These are phyloP conservation scores for Aspergillus bombycis DNA, from an alignment of 2,329 filamentous ascomycete species.

Conservation along the genomic window DNA sequence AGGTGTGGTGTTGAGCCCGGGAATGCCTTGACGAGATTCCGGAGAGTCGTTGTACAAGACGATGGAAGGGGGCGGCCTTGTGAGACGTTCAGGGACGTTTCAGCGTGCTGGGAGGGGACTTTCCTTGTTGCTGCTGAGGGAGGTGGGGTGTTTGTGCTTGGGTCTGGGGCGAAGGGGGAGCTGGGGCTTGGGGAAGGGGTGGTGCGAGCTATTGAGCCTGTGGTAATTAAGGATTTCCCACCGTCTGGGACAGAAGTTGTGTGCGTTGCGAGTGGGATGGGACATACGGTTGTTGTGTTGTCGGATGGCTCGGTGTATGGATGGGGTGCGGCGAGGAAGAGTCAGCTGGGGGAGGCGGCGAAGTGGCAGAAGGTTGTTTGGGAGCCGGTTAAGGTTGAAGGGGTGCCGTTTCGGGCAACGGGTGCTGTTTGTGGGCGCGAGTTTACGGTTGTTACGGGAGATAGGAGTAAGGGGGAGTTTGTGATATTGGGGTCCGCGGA, in stretches of 20 bases:
- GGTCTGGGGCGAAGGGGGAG: slow-evolving; percentile 71
- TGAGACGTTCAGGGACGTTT: slow-evolving; percentile 52
- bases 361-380: slow-evolving; percentile 54
- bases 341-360: slow-evolving; percentile 70
- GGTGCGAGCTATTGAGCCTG: slow-evolving; percentile 40
- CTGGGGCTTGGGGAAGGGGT: slow-evolving; percentile 61
- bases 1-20: slow-evolving; percentile 41
- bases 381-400: slow-evolving; percentile 64
- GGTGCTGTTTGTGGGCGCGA: slow-evolving; percentile 80
- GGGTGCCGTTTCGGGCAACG: slow-evolving; percentile 63
- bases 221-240: slow-evolving; percentile 65
- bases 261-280: slow-evolving; percentile 73
- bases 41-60: slow-evolving; percentile 30
- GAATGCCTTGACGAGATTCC: slow-evolving; percentile 26
- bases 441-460: slow-evolving; percentile 73
- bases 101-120: slow-evolving; percentile 80
- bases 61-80: slow-evolving; percentile 11
- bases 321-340: slow-evolving; percentile 86
- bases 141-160: slow-evolving; percentile 62
- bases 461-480: slow-evolving; percentile 60
- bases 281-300: slow-evolving; percentile 74
- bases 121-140: slow-evolving; percentile 55
- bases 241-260: slow-evolving; percentile 61
- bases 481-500: slow-evolving; percentile 66
- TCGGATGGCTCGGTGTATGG: slow-evolving; percentile 78